These are phyloP conservation scores for Blastobotrys malaysiensis DNA, from an alignment of 1,139 yeast species.

Conservation along the genomic window DNA sequence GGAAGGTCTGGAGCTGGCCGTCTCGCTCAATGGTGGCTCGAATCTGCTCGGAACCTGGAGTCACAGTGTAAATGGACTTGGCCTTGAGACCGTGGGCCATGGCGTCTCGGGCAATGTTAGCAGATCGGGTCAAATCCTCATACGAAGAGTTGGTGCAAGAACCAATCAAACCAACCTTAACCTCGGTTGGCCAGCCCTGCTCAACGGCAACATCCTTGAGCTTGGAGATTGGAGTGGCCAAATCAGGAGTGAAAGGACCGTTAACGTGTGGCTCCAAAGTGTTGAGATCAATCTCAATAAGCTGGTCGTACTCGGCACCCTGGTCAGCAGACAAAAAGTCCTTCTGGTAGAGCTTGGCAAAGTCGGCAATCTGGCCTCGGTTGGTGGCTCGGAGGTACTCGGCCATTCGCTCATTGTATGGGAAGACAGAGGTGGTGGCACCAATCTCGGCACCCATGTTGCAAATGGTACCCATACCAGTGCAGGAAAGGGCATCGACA, in stretches of 20 bases:
- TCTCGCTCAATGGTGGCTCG: slow-evolving; percentile 98
- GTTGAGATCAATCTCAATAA: slow-evolving; percentile 89
- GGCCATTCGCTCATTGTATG: slow-evolving; percentile 87
- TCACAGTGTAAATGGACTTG: slow-evolving; percentile 85
- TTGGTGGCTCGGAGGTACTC: slow-evolving; percentile 86
- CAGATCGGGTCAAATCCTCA: slow-evolving; percentile 98
- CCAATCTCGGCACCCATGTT: slow-evolving; percentile 99
- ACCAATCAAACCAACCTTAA: slow-evolving; percentile 95
- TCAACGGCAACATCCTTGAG: slow-evolving; percentile 82
- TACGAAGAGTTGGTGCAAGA: slow-evolving; percentile 99
- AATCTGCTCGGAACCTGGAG: slow-evolving; percentile 99
- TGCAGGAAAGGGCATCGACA: slow-evolving; percentile 91
- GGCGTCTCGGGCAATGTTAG: slow-evolving; percentile 89
- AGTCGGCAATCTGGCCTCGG: slow-evolving; percentile 76
- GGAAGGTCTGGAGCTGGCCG: slow-evolving; percentile 85
- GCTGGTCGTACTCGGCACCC: slow-evolving; percentile 94
- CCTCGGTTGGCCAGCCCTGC: slow-evolving; percentile 91
- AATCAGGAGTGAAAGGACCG: slow-evolving; percentile 99
- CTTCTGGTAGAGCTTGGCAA: slow-evolving; percentile 61
- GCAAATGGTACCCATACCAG: slow-evolving; percentile 99
- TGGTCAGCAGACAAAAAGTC: slow-evolving; percentile 86
- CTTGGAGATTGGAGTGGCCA: slow-evolving; percentile 94
- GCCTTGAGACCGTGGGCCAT: slow-evolving; percentile 85
- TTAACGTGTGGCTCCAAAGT: slow-evolving; percentile 95
- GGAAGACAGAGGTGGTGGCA: slow-evolving; percentile 98